Conservation (phyloP, 306 rosid species). For the Astragalus membranaceus region DNA sequence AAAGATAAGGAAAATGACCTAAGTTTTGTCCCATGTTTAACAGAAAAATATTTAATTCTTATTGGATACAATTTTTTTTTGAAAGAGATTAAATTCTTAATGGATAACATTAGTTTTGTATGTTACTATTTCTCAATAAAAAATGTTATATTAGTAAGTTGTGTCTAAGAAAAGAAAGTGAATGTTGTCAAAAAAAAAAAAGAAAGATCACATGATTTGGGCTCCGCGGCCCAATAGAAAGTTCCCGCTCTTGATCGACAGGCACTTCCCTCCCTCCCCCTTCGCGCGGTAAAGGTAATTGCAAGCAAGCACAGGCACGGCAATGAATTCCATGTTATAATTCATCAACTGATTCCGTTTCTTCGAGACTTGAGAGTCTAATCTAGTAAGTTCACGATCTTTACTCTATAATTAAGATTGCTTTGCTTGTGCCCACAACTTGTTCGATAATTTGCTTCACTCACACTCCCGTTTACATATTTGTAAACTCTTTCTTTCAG, state of each 20-base stretch:
- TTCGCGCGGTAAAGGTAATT: neutral
- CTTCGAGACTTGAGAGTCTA: neutral
- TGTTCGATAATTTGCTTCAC: conserved; percentile 25
- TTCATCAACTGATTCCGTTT: neutral
- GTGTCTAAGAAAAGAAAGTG: too few relatives aligned
- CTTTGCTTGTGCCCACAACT: neutral
- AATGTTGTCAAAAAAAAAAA: too few relatives aligned
- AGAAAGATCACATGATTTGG: neutral
- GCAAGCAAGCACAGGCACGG: neutral
- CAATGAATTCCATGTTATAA: neutral
- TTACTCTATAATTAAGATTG: neutral
- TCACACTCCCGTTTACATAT: neutral
- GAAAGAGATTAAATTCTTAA: too few relatives aligned
- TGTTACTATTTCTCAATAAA: too few relatives aligned
- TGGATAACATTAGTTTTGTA: too few relatives aligned
- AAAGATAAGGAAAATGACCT: too few relatives aligned
- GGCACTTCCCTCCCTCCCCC: neutral
- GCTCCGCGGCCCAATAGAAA: neutral
- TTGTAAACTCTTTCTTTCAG: neutral
- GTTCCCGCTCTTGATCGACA: neutral
- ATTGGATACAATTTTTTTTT: too few relatives aligned
- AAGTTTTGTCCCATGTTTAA: too few relatives aligned
- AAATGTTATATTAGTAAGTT: too few relatives aligned
- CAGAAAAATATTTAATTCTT: too few relatives aligned
- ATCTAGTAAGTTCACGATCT: neutral